Evolutionary conservation across 805 yeast species (phyloP).

Genomic region (Candida loeiensis): DNA sequence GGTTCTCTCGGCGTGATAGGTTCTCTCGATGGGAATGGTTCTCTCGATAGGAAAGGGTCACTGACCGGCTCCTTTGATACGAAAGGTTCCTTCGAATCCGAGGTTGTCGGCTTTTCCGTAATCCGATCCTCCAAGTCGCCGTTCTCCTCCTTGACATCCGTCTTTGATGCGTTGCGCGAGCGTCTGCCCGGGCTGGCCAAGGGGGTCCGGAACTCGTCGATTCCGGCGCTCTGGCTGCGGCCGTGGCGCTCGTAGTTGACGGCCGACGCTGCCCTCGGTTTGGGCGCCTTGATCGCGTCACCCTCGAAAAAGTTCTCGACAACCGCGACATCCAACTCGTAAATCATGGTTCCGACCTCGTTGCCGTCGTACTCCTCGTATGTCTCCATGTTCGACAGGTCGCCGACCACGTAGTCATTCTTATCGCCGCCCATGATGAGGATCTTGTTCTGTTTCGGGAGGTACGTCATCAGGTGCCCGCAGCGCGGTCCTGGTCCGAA

Average conservation of each 20-base stretch:
- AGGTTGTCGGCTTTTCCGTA: too few species aligned
- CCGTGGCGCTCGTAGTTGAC: slow-evolving; percentile 25
- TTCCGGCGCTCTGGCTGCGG: slow-evolving; percentile 36
- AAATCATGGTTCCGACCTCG: slow-evolving; percentile 54
- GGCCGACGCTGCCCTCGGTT: slow-evolving; percentile 6
- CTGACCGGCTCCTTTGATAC: too few species aligned
- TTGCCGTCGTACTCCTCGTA: slow-evolving; percentile 49
- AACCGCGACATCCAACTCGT: slow-evolving; percentile 54
- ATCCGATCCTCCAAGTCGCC: too few species aligned
- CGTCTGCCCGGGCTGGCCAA: slow-evolving; percentile 18
- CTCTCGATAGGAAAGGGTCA: too few species aligned
- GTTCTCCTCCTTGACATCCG: not conserved
- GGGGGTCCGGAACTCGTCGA: slow-evolving; percentile 25
- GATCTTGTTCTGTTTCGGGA: slow-evolving; percentile 62
- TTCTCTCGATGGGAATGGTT: too few species aligned
- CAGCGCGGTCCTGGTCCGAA: slow-evolving; percentile 78
- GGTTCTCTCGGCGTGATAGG: too few species aligned
- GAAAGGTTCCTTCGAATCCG: too few species aligned
- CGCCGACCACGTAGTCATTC: slow-evolving; percentile 57
- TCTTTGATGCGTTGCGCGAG: not conserved
- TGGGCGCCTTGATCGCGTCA: slow-evolving; percentile 1
- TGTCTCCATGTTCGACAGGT: slow-evolving; percentile 48
- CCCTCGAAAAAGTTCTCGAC: slow-evolving; percentile 24
- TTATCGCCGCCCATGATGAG: slow-evolving; percentile 91
- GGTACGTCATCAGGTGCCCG: slow-evolving; percentile 83